phyloP scores from a whole-genome alignment of 1,284 basidiomycete genomes.

The Irpex sp. region DNA sequence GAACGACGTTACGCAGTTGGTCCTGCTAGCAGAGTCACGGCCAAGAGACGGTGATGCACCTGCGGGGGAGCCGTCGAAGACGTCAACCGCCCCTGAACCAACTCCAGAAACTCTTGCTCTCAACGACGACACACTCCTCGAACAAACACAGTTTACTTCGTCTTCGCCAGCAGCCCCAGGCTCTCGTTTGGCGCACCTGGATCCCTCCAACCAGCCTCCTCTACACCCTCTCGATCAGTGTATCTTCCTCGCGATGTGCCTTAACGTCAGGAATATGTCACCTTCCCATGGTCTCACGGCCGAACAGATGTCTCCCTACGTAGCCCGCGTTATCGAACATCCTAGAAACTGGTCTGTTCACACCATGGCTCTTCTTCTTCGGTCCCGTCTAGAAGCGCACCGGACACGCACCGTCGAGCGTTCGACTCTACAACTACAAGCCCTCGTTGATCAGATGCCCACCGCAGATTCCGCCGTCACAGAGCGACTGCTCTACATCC shows the following conservation, averaged over 20 bases:
- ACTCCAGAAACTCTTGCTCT: slow-evolving; percentile 76
- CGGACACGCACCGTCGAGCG: slow-evolving; percentile 91
- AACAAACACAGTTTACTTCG: slow-evolving; percentile 89
- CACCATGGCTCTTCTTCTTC: slow-evolving; percentile 89
- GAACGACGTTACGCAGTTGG: slow-evolving; percentile 83
- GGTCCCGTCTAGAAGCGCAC: slow-evolving; percentile 82
- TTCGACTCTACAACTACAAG: slow-evolving; percentile 85
- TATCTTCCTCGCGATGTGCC: slow-evolving; percentile 84
- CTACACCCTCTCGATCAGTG: slow-evolving; percentile 91
- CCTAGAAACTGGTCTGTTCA: slow-evolving; percentile 93
- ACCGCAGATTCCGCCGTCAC: slow-evolving; percentile 68
- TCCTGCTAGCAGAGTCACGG: slow-evolving; percentile 88
- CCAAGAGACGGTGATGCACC: slow-evolving; percentile 36
- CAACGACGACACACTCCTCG: slow-evolving; percentile 96
- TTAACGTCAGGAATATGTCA: slow-evolving; percentile 86
- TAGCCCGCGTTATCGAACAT: slow-evolving; percentile 81
- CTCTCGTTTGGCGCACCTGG: slow-evolving; percentile 58
- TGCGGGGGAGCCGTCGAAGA: slow-evolving; percentile 18
- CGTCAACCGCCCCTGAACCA: background rate
- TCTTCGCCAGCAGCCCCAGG: slow-evolving; percentile 37
- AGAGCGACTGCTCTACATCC: slow-evolving; percentile 78
- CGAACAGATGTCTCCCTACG: slow-evolving; percentile 89
- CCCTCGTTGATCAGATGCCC: slow-evolving; percentile 93
- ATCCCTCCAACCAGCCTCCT: slow-evolving; percentile 82
- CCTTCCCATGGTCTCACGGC: slow-evolving; percentile 84